Base-by-base conservation (phyloP, 73 alveolate genomes). In the Tetrahymena malaccensis region DNA sequence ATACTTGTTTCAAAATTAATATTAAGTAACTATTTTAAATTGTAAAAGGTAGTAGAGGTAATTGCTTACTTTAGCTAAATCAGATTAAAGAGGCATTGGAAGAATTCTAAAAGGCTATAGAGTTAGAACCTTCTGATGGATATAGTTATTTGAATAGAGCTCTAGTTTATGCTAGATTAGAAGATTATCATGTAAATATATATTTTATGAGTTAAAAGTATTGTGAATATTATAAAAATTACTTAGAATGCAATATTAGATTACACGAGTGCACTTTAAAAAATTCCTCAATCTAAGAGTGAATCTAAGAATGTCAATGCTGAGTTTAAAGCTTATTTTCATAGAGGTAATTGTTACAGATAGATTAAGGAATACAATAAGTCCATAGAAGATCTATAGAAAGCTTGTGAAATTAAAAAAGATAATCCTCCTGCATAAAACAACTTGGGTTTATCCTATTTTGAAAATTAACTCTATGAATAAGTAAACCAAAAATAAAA, bases 371-470 rank as follows among this genome's bases (percentile, higher is more conserved):
- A 94, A 83, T 94, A 96, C 34, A 98, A 98, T 57, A 95, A 97
- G 50, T 97, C 99, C 9, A 98, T 98, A 5, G 96, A 85, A n/a
- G 98, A 96, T 94, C 94, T 98, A 37, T 94, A 98, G 94, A 97
- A 96, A 85, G 99, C 99, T 2, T 98, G 98, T 40, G 98, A 97
- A 21, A 84, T 97, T 50, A 96, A 97, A 85, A 94, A 96, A 33
- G 99, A 98, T 85, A 96, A 98, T 93, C 98, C 99, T 34, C 95
- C 96, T n/a, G 99, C 99, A 34, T 97, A 97, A 34, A 98, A 98
- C 95, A 98, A 98, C 94, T 94, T 98, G 9, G 99, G 99, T 13
- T 96, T 98, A 84, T 96, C 98, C 10, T 96, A 97, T 44, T 98
- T 98, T 94, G 98, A 97, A 31, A 97, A 97, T 33, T 93, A 96